Conservation (phyloP, 2,329 filamentous ascomycete genomes). For the Epichloe sp. region DNA sequence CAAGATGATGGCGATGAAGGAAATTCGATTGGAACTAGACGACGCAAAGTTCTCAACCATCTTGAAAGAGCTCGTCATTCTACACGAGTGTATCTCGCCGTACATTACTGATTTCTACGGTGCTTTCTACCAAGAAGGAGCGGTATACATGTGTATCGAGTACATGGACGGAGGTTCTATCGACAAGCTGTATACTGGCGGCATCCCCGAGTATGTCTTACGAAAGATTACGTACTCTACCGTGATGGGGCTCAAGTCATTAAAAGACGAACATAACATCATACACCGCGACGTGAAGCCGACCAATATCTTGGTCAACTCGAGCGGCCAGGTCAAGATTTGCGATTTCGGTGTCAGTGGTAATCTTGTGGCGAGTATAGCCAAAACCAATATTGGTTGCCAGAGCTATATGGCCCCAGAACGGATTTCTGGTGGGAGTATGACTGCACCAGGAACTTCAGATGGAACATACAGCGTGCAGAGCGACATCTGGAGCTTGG, state of each 20-base stretch:
- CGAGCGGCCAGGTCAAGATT: conserved; percentile 84
- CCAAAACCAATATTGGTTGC: conserved; percentile 96
- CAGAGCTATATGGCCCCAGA: conserved; percentile 99
- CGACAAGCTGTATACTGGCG: conserved; percentile 86
- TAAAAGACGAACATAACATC: conserved; percentile 98
- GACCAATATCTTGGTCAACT: conserved; percentile 94
- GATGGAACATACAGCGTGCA: conserved; percentile 93
- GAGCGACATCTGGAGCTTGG: conserved; percentile 95
- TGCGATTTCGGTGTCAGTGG: conserved; percentile 97
- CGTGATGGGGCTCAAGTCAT: conserved; percentile 75
- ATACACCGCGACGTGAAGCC: conserved; percentile 98
- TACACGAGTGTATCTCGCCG: conserved; percentile 87
- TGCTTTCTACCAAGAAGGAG: conserved; percentile 96
- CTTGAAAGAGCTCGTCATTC: conserved; percentile 90
- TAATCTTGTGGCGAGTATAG: conserved; percentile 92
- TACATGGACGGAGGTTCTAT: conserved; percentile 98
- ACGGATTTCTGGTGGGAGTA: conserved; percentile 76
- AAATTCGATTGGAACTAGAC: conserved; percentile 88
- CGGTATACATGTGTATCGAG: conserved; percentile 98
- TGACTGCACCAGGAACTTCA: conserved; percentile 53
- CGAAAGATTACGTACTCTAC: conserved; percentile 85
- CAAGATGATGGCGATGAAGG: conserved; percentile 97
- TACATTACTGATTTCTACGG: conserved; percentile 99
- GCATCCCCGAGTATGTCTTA: conserved; percentile 77
- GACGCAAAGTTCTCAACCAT: conserved; percentile 96